phyloP scores from a whole-genome alignment of 2,329 filamentous ascomycete species.

The Nemania abortiva region DNA sequence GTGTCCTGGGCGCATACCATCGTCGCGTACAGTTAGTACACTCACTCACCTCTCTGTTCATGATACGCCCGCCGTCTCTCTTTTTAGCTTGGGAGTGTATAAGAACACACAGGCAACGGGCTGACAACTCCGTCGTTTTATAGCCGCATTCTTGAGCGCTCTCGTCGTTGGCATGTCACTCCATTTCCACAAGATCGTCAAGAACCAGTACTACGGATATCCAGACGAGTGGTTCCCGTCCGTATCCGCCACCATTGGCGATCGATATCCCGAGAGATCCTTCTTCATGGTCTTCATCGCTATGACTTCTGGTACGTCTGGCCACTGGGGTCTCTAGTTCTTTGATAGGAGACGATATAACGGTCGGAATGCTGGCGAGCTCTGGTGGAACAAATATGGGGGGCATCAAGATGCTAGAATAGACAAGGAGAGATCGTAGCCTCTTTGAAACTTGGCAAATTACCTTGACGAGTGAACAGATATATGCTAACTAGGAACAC shows the following conservation, averaged over 20 bases:
- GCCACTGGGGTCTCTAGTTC: slow-evolving; percentile 6
- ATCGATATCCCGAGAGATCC: slow-evolving; percentile 95
- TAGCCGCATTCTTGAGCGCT: slow-evolving; percentile 87
- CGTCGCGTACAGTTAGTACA: slow-evolving; percentile 78
- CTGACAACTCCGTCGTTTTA: slow-evolving; percentile 24
- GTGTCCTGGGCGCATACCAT: slow-evolving; percentile 88
- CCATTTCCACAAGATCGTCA: slow-evolving; percentile 96
- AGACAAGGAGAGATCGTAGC: not conserved
- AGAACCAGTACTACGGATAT: slow-evolving; percentile 96
- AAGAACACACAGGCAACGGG: not conserved
- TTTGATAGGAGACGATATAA: not conserved
- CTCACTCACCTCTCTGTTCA: slow-evolving; percentile 5
- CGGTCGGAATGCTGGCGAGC: not conserved
- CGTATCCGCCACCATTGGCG: slow-evolving; percentile 95
- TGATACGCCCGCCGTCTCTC: not conserved
- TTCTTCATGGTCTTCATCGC: slow-evolving; percentile 98
- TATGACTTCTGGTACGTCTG: slow-evolving; percentile 81
- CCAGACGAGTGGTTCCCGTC: slow-evolving; percentile 97
- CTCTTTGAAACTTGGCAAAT: not conserved
- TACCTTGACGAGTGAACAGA: not conserved
- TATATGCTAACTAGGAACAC: slow-evolving; percentile 31
- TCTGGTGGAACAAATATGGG: not conserved
- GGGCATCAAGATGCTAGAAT: not conserved
- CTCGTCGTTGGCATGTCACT: slow-evolving; percentile 82
- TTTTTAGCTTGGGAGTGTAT: not conserved